Conservation (phyloP, 2,329 filamentous ascomycete species). For the Cladosporium sphaerospermum region DNA sequence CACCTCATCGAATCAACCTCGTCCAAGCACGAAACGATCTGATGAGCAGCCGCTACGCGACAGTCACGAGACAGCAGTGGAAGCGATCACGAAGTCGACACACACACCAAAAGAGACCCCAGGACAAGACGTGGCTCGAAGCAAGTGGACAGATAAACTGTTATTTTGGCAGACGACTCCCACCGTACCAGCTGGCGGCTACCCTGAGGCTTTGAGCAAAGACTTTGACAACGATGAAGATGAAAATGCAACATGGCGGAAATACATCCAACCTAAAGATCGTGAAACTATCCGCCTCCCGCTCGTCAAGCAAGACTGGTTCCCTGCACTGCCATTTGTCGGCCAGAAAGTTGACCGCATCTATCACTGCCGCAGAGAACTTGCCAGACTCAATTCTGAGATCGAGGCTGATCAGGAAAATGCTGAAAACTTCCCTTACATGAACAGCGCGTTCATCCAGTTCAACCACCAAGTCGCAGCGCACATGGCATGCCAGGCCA, state of each 20-base stretch:
- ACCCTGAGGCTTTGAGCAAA: slow-evolving; percentile 51
- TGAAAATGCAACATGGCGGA: slow-evolving; percentile 67
- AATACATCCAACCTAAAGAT: slow-evolving; percentile 73
- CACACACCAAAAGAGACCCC: slow-evolving; percentile 5
- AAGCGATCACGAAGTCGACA: not conserved
- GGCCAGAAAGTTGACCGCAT: slow-evolving; percentile 94
- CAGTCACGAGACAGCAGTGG: slow-evolving; percentile 8
- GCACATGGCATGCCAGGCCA: slow-evolving; percentile 93
- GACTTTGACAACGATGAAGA: slow-evolving; percentile 35
- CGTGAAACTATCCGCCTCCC: slow-evolving; percentile 79
- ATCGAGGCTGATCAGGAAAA: slow-evolving; percentile 86
- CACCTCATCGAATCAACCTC: not conserved
- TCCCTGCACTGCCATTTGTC: slow-evolving; percentile 69
- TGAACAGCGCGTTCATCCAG: slow-evolving; percentile 97
- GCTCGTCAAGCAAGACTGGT: slow-evolving; percentile 56
- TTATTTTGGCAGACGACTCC: slow-evolving; percentile 26
- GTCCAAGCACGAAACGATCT: not conserved
- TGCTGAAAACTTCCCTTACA: slow-evolving; percentile 77
- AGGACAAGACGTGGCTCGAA: slow-evolving; percentile 12
- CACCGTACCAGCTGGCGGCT: slow-evolving; percentile 34
- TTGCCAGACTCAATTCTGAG: slow-evolving; percentile 82
- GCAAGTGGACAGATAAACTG: slow-evolving; percentile 27
- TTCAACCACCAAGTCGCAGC: slow-evolving; percentile 97
- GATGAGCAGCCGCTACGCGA: slow-evolving; percentile 2
- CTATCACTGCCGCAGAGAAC: slow-evolving; percentile 77